Evolutionary conservation across 441 rosid species (phyloP), one percentile per base, ranked within the genome.

Genomic region (Populus hybrid): DNA sequence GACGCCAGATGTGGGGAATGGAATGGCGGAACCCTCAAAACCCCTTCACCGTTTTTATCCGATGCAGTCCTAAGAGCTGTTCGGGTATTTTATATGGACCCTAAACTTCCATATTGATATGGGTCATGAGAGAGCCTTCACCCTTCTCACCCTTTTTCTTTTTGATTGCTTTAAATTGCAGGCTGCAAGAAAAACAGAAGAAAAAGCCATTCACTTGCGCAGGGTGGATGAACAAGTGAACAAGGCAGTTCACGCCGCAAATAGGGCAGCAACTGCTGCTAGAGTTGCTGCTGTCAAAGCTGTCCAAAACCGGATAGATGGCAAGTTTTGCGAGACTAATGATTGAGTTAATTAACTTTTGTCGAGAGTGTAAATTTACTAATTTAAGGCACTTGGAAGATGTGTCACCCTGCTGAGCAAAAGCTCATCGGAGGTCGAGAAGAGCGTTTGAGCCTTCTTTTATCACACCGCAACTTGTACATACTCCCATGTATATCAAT

Each of bases 231-330:
- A 91, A 64, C 86, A 86, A 77, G 96, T 93, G 83, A 85, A 82
- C 82, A 88, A 86, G 77, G 87, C 91, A 1, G 91, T 89, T 75
- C 80, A 81, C 34, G 94, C 89, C 2, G 99, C 99, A 23, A 93
- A 92, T 75, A 85, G 91, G 73, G 96, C 97, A 1, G 98, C 97
- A 14, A 89, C 97, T 10, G 98, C 99, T 9, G 97, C 98, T 0
- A 86, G 99, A 88, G 97, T 93, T 67, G 98, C 97, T 5, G 97
- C 98, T 10, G 90, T 95, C 72, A 92, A 89, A 88, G 99, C 98
- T 11, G 99, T 93, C 79, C 98, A 92, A 81, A 93, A 92, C 82
- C 87, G 85, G 72, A 86, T 92, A 82, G 95, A 91, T 63, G 94
- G 92, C 77, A 91, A 88, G 85, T 87, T 95, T 89, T 93, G 97